Base-by-base conservation (phyloP, 192 early-diverging fungal species). In the Spizellomyces punctatus region DNA sequence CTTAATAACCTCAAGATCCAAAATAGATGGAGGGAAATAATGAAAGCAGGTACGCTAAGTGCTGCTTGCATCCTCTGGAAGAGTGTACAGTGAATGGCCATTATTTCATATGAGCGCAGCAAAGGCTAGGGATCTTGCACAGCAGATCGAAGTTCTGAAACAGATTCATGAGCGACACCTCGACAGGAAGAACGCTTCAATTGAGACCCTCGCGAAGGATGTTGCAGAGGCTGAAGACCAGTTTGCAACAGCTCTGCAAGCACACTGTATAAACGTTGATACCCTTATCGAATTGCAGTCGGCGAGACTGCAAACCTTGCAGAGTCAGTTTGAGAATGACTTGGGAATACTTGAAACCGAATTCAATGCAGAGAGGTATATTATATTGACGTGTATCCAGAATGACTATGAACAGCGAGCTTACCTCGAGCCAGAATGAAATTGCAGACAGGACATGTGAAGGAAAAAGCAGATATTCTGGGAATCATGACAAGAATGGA, bases 1-100 rank as follows among this genome's bases (percentile, higher is more conserved):
- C 67, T 89, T 19, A 89, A 88, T 63, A 55, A 57, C 27, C 65
- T 88, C 59, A 89, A 89, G 72, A 86, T 89, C 42, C 80, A 87
- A 63, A 84, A 74, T 52, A 64, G 81, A 81, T 89, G 87, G 87
- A 46, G 84, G 46, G 85, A 86, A 21, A 78, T 89, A n/a, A 89
- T 89, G 87, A 89, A 85, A 46, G 63, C 66, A 16, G 83, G 85
- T 88, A 10, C 12, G 63, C 47, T 48, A 36, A 19, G 52, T 16
- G 52, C 0, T 16, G 52, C 16, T 0, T 36, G 27, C 27, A 36
- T 36, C 27, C 0, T 36, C 3, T 36, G 27, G 27, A 36, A 36
- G 27, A 36, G 27, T 36, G 27, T 36, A 36, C 3, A 36, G 0
- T 36, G 27, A 36, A 36, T 36, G 27, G 1, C 3, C 27, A 19